Base-by-base conservation (phyloP, 345 rosid genomes). In the Melaleuca quinquenervia region DNA sequence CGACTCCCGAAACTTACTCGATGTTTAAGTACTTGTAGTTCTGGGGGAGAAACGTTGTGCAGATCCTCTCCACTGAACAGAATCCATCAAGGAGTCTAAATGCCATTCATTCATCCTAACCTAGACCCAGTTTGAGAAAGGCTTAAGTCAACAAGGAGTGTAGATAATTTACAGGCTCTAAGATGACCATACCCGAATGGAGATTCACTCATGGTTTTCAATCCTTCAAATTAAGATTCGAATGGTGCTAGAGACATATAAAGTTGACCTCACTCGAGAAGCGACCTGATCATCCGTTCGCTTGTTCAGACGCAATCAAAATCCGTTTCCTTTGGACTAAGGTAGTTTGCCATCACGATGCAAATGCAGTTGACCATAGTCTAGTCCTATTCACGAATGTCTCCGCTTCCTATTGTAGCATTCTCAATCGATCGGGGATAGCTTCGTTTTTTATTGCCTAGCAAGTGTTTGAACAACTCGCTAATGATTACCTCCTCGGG, bases 401-500 rank as follows among this genome's bases (percentile, higher is more conserved):
- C 2, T 56, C 29, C 62, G 29, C 2, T 56, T 56, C 27, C 27
- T 56, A 41, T 41, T 41, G 41, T 41, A 5, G 64, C 64, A 56
- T 56, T 56, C 64, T 26, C 64, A 11, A 56, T 15, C 64, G 16
- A 56, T 26, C 64, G 64, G 64, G 62, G 24, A 5, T 24, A 10
- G 26, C 32, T 26, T 64, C 44, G 22, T 29, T 29, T 29, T 62
- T 16, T 18, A 64, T 64, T 64, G 44, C 44, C 1, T 29, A 36
- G 32, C 76, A 16, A 29, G 76, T 16, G 76, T 20, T 20, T 9
- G 22, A 58, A 7, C 14, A 70, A 36, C 44, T 32, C 78, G 0
- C 8, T 22, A 70, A 70, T 11, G 62, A 87, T 89, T 76, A 96
- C 99, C 98, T 94, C 92, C 86, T 96, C 97, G 14, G 99, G 98